These are phyloP conservation scores for Pestalotiopsis sp. DNA, from an alignment of 2,329 filamentous ascomycete genomes.

Conservation along the genomic window DNA sequence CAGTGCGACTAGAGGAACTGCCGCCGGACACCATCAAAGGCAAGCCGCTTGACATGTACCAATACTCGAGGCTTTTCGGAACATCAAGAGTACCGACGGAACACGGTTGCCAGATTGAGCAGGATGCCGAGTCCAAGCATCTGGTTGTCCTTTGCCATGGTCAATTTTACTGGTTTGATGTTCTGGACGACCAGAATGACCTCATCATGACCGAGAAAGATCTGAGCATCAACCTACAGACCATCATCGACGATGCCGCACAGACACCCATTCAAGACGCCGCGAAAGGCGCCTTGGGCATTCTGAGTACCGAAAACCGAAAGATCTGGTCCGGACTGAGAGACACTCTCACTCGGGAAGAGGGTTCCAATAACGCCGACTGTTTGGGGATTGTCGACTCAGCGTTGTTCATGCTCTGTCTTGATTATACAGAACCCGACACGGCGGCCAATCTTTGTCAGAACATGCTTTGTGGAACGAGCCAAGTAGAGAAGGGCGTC, in stretches of 20 bases:
- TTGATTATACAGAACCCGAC: slow-evolving; percentile 88
- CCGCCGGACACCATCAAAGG: slow-evolving; percentile 85
- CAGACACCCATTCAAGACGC: slow-evolving; percentile 91
- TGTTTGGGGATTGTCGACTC: slow-evolving; percentile 95
- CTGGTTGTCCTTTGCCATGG: slow-evolving; percentile 91
- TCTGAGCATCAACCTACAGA: slow-evolving; percentile 86
- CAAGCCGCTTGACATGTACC: slow-evolving; percentile 93
- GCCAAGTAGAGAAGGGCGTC: slow-evolving; percentile 86
- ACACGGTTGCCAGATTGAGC: slow-evolving; percentile 92
- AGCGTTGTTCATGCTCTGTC: slow-evolving; percentile 86
- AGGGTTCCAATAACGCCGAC: slow-evolving; percentile 91
- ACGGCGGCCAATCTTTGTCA: slow-evolving; percentile 86
- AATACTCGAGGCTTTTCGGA: slow-evolving; percentile 93
- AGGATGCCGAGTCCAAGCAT: slow-evolving; percentile 91
- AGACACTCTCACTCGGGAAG: slow-evolving; percentile 83
- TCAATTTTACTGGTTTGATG: slow-evolving; percentile 99
- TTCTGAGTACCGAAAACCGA: slow-evolving; percentile 93
- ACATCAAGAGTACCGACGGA: slow-evolving; percentile 94
- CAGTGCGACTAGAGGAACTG: slow-evolving; percentile 89
- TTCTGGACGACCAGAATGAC: slow-evolving; percentile 91
- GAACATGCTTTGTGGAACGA: slow-evolving; percentile 98
- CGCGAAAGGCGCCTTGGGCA: slow-evolving; percentile 91
- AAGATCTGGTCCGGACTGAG: slow-evolving; percentile 93
- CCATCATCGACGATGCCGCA: slow-evolving; percentile 87
- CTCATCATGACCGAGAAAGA: slow-evolving; percentile 98